Evolutionary conservation across 495 filamentous ascomycete species (phyloP), one percentile per base, ranked within the genome.

Genomic region (Trypethelium eluteriae): DNA sequence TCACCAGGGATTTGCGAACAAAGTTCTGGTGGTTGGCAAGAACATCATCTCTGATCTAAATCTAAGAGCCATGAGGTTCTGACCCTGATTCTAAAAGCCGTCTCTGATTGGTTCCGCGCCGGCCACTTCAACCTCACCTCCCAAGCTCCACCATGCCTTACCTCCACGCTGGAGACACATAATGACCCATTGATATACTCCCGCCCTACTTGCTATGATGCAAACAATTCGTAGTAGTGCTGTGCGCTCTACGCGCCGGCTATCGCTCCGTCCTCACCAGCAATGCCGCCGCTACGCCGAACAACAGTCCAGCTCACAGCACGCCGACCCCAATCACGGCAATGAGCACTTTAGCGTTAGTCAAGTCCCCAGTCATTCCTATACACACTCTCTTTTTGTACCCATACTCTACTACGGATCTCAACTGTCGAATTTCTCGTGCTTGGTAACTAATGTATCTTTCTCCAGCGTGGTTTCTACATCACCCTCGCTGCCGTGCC

Each of bases 311-410:
- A 47, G 12, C 41, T 61, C 39, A 62, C 69, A 62, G 49, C 64
- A 67, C 11, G 35, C 70, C 70, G 78, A 84, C 72, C 76, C 81
- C 66, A 80, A 77, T 65, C 83, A 84, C 53, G 83, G 83, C 69
- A 85, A 83, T 71, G 87, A 89, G 76, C 75, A 79, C 72, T 77
- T 88, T 70, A 86, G 87, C 69, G 87, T 89, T 83, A 74, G 85
- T 64, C 41, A 83, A 74, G 85, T 64, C 41, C 66, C 63, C 47
- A 63, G 38, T 49, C 50, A 46, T 62, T 63, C 61, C 67, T 34
- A 38, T 65, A 62, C 47, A 50, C 65, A 14, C 66, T 56, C 64
- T 53, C 70, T 63, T 25, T 63, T 18, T 69, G 44, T 68, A 67
- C 25, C 25, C 25, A 25, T 25, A 25, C 25, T 25, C 25, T 25